These are phyloP conservation scores for Fusarium goolgardi DNA, from an alignment of 2,329 filamentous ascomycete genomes.

Conservation along the genomic window DNA sequence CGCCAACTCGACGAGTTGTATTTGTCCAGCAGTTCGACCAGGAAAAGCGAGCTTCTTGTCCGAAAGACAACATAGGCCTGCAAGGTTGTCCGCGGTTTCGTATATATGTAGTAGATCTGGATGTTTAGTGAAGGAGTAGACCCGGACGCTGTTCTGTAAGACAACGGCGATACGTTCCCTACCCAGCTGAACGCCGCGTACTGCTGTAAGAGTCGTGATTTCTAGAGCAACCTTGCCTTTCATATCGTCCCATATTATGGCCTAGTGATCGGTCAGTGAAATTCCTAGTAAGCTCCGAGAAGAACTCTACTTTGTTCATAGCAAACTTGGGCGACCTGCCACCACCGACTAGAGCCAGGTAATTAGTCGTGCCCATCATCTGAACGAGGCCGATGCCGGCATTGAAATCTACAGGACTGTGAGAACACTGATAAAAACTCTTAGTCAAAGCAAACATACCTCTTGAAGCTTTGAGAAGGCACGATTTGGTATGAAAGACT, in stretches of 20 bases:
- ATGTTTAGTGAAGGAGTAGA: conserved; percentile 82
- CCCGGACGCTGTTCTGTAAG: conserved; percentile 81
- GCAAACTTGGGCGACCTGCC: conserved; percentile 87
- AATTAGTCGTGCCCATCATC: conserved; percentile 89
- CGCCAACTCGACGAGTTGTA: conserved; percentile 84
- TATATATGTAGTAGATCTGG: conserved; percentile 78
- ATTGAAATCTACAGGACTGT: conserved; percentile 72
- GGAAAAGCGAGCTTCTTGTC: conserved; percentile 83
- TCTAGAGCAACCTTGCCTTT: conserved; percentile 78
- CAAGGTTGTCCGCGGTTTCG: conserved; percentile 86
- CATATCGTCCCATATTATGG: conserved; percentile 92
- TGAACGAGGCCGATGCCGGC: conserved; percentile 84
- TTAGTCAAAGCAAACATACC: conserved; percentile 47
- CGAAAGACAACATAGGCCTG: conserved; percentile 83
- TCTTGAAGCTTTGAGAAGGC: conserved; percentile 70
- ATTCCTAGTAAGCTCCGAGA: not conserved
- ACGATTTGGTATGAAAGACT: conserved; percentile 81
- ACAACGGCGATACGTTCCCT: conserved; percentile 82
- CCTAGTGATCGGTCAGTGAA: conserved; percentile 55
- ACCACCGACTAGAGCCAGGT: conserved; percentile 89
- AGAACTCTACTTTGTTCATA: conserved; percentile 76
- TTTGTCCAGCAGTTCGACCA: conserved; percentile 86
- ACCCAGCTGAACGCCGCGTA: conserved; percentile 82
- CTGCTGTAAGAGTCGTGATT: conserved; percentile 82
- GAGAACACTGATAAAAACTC: not conserved